Evolutionary conservation across 306 rosid genomes (phyloP).

Genomic region (Trichosanthes truncata): DNA sequence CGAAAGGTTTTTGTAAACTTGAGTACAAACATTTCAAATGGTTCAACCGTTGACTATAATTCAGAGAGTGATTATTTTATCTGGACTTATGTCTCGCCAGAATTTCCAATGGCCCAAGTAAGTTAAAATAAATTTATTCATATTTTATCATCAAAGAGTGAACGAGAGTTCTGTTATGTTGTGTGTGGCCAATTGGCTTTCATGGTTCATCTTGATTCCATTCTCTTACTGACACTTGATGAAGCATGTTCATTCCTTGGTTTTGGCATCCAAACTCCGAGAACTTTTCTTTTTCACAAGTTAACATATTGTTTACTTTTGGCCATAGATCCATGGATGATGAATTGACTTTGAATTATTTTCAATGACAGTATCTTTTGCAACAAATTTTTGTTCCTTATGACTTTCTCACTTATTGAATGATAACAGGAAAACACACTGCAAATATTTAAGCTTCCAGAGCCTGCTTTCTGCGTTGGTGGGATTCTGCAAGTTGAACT

Average conservation of each 20-base stretch:
- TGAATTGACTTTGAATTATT: background rate
- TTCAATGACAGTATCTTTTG: background rate
- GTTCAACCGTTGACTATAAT: background rate
- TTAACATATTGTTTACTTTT: background rate
- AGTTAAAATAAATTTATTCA: conserved; percentile 1
- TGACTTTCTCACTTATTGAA: background rate
- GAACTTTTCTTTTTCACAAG: background rate
- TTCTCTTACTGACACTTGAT: background rate
- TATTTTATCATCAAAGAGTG: background rate
- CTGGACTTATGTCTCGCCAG: conserved; percentile 59
- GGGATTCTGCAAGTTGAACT: conserved; percentile 53
- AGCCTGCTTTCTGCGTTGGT: conserved; percentile 53
- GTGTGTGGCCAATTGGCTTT: background rate
- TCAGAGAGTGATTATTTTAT: conserved; percentile 15
- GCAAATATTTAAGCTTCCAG: conserved; percentile 53
- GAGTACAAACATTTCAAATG: background rate
- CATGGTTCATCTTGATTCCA: background rate
- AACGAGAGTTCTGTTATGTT: background rate
- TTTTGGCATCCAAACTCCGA: background rate
- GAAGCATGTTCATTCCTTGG: background rate
- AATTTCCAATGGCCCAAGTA: conserved; percentile 58
- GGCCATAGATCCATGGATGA: background rate
- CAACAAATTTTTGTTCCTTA: background rate
- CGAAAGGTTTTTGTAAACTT: background rate
- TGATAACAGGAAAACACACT: conserved; percentile 32